These are phyloP conservation scores for Choanephora cucurbitarum DNA, from an alignment of 371 early-diverging fungal species.

Conservation along the genomic window DNA sequence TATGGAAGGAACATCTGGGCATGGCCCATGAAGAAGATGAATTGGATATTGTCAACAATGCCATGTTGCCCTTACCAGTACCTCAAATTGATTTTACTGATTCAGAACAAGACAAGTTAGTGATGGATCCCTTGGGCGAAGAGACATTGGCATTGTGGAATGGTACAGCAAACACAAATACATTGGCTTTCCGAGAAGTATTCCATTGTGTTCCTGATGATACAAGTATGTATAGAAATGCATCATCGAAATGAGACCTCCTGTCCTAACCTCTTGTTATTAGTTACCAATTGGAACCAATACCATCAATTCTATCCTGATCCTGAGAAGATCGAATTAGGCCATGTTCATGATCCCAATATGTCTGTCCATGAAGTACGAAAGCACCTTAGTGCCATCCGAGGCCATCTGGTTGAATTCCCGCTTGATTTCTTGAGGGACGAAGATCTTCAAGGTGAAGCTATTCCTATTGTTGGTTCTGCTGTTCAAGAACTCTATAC, in stretches of 20 bases:
- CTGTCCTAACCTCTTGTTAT: no score
- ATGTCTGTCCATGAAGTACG: constrained; percentile 44
- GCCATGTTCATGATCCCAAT: constrained; percentile 40
- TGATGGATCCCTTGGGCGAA: constrained; percentile 65
- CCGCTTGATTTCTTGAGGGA: constrained; percentile 70
- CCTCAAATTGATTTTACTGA: constrained; percentile 38
- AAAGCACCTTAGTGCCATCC: constrained; percentile 43
- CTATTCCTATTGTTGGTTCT: constrained; percentile 37
- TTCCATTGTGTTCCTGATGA: constrained; percentile 82
- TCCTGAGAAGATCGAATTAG: constrained; percentile 35
- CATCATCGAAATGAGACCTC: no score
- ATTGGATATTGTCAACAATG: constrained; percentile 45
- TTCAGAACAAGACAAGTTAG: constrained; percentile 39
- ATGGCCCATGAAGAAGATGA: constrained; percentile 50
- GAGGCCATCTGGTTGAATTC: constrained; percentile 75
- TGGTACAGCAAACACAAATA: constrained; percentile 60
- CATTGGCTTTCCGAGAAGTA: constrained; percentile 63
- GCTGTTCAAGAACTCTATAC: constrained; percentile 41
- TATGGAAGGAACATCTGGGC: constrained; percentile 89
- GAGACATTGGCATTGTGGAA: constrained; percentile 57
- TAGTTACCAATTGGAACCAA: constrained; percentile 63
- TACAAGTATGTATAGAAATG: constrained; percentile 43
- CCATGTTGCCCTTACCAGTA: constrained; percentile 55
- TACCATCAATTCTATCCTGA: constrained; percentile 63
- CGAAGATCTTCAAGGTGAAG: constrained; percentile 46